Conservation (phyloP, 345 rosid species). For the Eucalyptus curtisii region DNA sequence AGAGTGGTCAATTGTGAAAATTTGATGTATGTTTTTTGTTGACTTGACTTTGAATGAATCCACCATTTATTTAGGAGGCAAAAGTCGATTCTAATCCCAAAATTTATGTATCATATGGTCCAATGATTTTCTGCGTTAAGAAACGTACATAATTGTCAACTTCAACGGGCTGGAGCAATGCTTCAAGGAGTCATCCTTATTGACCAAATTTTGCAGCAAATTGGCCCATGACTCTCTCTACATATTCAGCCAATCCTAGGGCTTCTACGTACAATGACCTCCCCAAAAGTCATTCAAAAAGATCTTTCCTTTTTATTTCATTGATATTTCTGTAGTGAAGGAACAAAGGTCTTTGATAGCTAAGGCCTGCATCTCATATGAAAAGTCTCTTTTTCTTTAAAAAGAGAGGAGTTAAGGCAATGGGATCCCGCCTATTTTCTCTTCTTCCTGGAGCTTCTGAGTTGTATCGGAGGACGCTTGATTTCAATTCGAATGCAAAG, state of each 20-base stretch:
- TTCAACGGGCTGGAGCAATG: fast-evolving
- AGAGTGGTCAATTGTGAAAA: neutral
- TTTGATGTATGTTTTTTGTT: neutral
- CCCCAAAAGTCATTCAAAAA: no score
- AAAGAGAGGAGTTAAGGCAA: no score
- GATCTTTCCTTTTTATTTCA: no score
- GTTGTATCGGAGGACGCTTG: fast-evolving
- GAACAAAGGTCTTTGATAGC: no score
- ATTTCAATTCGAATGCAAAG: no score
- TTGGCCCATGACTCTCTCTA: neutral
- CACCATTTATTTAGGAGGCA: neutral
- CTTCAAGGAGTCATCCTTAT: neutral
- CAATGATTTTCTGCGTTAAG: fast-evolving
- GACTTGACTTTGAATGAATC: neutral
- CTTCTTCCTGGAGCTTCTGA: no score
- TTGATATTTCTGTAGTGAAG: fast-evolving
- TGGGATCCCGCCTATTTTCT: no score
- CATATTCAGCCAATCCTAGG: neutral
- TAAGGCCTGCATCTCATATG: no score
- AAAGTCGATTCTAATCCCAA: neutral
- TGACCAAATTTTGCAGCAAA: neutral
- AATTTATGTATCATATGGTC: fast-evolving
- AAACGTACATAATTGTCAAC: neutral
- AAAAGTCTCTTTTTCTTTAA: no score
- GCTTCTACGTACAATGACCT: neutral